Evolutionary conservation across 495 filamentous ascomycete species (phyloP).

Genomic region (Lentithecium fluviatile): DNA sequence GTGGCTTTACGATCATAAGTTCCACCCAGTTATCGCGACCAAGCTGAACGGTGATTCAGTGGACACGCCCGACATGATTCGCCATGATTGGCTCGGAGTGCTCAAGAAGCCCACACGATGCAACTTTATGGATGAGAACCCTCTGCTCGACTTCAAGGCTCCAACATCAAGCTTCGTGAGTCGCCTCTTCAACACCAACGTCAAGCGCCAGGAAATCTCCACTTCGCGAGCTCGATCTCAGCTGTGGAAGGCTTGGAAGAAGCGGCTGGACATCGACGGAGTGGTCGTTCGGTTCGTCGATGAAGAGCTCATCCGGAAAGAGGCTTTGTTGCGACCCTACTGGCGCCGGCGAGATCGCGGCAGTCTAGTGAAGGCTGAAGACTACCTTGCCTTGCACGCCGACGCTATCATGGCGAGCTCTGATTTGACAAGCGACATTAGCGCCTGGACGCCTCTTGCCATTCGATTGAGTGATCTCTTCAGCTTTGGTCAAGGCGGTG

Average conservation of each 20-base stretch:
- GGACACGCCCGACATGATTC: constrained; percentile 60
- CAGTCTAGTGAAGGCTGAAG: constrained; percentile 52
- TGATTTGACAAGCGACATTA: constrained; percentile 60
- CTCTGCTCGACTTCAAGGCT: constrained; percentile 53
- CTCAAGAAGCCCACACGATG: constrained; percentile 56
- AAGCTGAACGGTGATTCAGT: constrained; percentile 56
- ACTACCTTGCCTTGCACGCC: constrained; percentile 55
- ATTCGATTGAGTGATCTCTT: constrained; percentile 63
- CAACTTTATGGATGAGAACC: constrained; percentile 58
- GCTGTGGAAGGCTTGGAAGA: constrained; percentile 66
- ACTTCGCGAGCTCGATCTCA: constrained; percentile 59
- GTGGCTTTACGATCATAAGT: constrained; percentile 64
- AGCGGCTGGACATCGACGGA: constrained; percentile 57
- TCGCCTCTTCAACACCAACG: constrained; percentile 50
- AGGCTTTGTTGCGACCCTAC: constrained; percentile 56
- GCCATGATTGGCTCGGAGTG: constrained; percentile 55
- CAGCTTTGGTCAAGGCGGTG: constrained; percentile 64
- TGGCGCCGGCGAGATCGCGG: constrained; percentile 59
- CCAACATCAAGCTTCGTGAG: constrained; percentile 50
- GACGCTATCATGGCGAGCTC: constrained; percentile 62
- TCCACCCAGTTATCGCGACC: constrained; percentile 59
- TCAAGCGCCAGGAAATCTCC: constrained; percentile 54
- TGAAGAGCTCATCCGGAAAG: constrained; percentile 57
- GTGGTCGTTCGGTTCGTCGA: constrained; percentile 65
- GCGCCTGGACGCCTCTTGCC: constrained; percentile 59